Conservation (phyloP, 129 eudicot species). For the Sambucus nigra region DNA sequence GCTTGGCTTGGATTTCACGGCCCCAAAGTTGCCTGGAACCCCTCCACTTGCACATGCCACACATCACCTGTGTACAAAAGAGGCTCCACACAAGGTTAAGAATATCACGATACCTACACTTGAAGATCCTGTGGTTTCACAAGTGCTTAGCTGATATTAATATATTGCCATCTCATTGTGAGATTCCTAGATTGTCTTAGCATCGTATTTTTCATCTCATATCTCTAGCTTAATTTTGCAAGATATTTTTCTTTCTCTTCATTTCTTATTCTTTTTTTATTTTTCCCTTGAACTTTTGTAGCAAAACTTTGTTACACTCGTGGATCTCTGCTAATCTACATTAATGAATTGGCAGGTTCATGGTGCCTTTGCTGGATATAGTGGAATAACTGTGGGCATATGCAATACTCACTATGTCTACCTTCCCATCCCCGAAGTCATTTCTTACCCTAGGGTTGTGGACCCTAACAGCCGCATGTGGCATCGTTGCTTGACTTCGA, state of each 20-base stretch:
- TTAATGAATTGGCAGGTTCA: slow-evolving; percentile 60
- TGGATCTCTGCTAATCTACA: background rate
- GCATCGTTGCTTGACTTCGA: slow-evolving; percentile 99
- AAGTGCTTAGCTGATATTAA: no score
- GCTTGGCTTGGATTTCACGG: no score
- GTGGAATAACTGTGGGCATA: slow-evolving; percentile 94
- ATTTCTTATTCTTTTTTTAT: background rate
- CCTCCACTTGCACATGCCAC: no score
- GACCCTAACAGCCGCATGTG: slow-evolving; percentile 99
- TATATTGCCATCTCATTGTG: no score
- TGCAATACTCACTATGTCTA: slow-evolving; percentile 97
- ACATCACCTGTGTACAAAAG: no score
- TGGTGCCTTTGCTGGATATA: slow-evolving; percentile 98
- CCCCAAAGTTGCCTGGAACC: no score
- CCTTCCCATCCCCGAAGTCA: slow-evolving; percentile 96
- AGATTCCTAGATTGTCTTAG: no score
- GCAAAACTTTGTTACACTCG: background rate
- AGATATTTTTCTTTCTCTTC: background rate
- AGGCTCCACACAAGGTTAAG: no score
- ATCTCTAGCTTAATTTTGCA: no score
- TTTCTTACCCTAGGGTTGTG: slow-evolving; percentile 57
- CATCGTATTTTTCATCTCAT: no score
- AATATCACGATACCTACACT: no score
- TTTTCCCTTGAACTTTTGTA: background rate
- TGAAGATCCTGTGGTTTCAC: no score